A percentile compares a stretch with the other conserved stretches of the same genome.
These are phyloP conservation scores for Cyclotella cryptica DNA, from an alignment of 108 stramenopile genomes.

Conservation along the genomic window DNA sequence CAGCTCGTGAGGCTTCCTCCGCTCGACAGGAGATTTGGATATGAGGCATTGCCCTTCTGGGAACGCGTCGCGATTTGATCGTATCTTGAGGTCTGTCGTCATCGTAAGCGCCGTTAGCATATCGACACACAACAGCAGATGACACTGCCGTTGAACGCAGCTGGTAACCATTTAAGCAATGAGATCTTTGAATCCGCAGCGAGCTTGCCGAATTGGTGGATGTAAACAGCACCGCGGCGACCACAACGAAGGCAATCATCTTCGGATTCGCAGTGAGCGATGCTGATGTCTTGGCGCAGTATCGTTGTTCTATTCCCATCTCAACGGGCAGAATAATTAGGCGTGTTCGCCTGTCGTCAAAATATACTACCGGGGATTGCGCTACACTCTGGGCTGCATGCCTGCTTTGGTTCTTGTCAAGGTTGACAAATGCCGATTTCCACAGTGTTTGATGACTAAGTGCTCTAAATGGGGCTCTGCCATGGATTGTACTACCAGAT, in stretches of 20 bases:
- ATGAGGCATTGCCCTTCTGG: conserved; percentile 42
- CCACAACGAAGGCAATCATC: neutral
- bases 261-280: no score
- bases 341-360: no score
- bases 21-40: conserved; percentile 19
- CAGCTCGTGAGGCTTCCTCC: conserved; percentile 44
- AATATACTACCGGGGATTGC: no score
- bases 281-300: no score
- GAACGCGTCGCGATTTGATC: conserved; percentile 20
- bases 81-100: neutral
- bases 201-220: neutral
- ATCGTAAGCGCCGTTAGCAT: conserved; percentile 7
- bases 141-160: neutral
- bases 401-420: neutral
- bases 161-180: neutral
- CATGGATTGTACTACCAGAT: neutral
- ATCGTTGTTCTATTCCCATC: no score
- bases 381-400: no score
- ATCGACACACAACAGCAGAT: neutral
- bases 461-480: neutral
- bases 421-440: neutral
- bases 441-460: no score
- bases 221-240: neutral
- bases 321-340: no score
- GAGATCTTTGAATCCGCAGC: neutral